Evolutionary conservation across 176 grass and related monocot species (phyloP).

Genomic region (Melocanna baccifera): DNA sequence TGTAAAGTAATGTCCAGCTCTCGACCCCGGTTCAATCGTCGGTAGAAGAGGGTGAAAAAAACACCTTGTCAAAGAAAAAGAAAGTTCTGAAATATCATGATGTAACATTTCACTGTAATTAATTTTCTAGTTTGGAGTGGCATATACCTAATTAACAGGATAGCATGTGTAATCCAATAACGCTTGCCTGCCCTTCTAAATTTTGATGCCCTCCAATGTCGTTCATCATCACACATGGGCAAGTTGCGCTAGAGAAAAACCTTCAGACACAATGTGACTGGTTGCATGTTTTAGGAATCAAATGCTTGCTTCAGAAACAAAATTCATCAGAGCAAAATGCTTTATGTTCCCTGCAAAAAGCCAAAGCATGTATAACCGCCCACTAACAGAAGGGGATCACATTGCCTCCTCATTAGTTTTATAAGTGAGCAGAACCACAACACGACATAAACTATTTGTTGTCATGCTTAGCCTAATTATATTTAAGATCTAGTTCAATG

Average conservation of each 20-base stretch:
- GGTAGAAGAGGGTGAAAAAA: too few species aligned
- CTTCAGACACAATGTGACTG: neutral
- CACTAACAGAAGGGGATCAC: neutral
- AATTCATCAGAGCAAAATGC: conserved; percentile 3
- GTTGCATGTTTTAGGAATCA: neutral
- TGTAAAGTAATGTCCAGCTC: too few species aligned
- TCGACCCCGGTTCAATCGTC: too few species aligned
- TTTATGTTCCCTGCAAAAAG: conserved; percentile 28
- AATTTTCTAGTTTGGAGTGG: neutral
- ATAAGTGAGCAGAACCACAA: neutral
- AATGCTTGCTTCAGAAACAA: neutral
- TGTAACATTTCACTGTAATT: neutral
- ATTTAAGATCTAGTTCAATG: conserved; percentile 27
- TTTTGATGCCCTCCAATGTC: neutral
- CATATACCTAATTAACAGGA: neutral
- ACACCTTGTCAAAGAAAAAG: too few species aligned
- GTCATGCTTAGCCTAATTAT: neutral
- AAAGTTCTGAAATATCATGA: neutral
- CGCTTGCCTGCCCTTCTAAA: neutral
- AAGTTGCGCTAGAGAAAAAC: neutral
- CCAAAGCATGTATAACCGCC: conserved; percentile 24
- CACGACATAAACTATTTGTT: neutral
- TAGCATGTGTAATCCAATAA: neutral
- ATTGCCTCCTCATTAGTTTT: neutral
- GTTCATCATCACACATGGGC: conserved; percentile 3